Conservation (phyloP, 2,329 filamentous ascomycete species). For the Mycosphaerella arachidis region DNA sequence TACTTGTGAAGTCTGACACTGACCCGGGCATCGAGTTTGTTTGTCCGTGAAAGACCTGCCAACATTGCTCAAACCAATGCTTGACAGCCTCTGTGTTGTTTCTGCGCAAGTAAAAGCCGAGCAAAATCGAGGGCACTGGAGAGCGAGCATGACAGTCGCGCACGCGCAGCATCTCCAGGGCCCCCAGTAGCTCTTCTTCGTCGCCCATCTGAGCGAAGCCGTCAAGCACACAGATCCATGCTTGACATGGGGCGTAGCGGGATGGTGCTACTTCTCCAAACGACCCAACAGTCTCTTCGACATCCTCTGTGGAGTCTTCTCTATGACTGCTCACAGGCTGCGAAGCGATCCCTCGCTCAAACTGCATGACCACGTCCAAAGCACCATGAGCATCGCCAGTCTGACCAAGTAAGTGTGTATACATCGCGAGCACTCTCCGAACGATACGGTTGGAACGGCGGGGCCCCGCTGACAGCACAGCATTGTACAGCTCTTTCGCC, state of each 20-base stretch:
- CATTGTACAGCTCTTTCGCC: slow-evolving; percentile 36
- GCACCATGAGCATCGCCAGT: not conserved
- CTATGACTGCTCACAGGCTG: no score
- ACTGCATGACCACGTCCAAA: not conserved
- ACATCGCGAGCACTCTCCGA: not conserved
- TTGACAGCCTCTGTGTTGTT: slow-evolving; percentile 59
- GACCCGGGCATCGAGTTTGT: not conserved
- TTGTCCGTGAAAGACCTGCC: not conserved
- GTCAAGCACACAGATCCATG: slow-evolving; percentile 19
- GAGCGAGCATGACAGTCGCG: not conserved
- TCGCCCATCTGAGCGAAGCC: slow-evolving; percentile 61
- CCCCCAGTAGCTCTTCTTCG: slow-evolving; percentile 54
- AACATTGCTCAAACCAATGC: slow-evolving; percentile 53
- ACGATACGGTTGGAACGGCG: not conserved
- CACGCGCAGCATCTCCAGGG: slow-evolving; percentile 50
- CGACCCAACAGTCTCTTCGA: not conserved
- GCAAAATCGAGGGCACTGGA: slow-evolving; percentile 6
- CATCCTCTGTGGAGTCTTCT: not conserved
- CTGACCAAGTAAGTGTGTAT: not conserved
- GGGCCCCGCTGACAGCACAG: not conserved
- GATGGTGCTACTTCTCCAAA: no score
- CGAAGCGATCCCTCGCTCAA: not conserved
- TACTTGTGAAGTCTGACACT: not conserved
- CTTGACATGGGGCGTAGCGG: not conserved
- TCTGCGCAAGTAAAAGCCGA: slow-evolving; percentile 57